A percentile compares a stretch with the other conserved stretches of the same genome.
These are phyloP conservation scores for Trichosanthes truncata DNA, from an alignment of 306 rosid genomes.

Conservation along the genomic window DNA sequence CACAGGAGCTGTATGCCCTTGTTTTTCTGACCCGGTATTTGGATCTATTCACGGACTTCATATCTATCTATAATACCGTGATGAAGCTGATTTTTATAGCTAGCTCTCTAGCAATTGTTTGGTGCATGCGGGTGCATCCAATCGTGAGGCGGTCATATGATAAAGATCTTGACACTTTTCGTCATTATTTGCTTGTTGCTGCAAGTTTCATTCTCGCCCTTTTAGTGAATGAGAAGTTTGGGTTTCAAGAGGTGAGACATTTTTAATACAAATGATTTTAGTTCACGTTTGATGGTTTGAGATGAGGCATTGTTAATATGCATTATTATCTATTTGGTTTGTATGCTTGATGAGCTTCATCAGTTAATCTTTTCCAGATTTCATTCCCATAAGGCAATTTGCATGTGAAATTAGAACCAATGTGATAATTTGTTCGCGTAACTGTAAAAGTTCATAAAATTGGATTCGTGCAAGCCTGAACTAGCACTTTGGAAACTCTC, in stretches of 20 bases:
- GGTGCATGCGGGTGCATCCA: slow-evolving; percentile 70
- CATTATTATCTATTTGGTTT: background rate
- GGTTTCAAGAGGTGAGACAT: slow-evolving; percentile 48
- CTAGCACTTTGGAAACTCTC: background rate
- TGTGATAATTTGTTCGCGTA: background rate
- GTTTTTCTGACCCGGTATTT: slow-evolving; percentile 80
- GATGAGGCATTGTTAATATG: slow-evolving; percentile 18
- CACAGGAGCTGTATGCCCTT: slow-evolving; percentile 81
- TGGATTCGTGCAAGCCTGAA: background rate
- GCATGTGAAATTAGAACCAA: background rate
- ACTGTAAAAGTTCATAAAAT: background rate
- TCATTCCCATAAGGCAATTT: background rate
- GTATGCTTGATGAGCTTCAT: background rate
- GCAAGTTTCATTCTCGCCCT: slow-evolving; percentile 56
- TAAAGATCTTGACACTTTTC: slow-evolving; percentile 68
- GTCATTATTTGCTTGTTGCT: slow-evolving; percentile 52
- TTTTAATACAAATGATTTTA: background rate
- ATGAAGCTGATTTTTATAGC: slow-evolving; percentile 80
- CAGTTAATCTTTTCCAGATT: background rate
- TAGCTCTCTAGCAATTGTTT: slow-evolving; percentile 66
- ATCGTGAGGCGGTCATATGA: slow-evolving; percentile 61
- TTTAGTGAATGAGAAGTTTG: slow-evolving; percentile 62
- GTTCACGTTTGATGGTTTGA: slow-evolving; percentile 16
- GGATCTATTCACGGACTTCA: slow-evolving; percentile 75
- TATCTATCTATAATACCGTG: slow-evolving; percentile 63